Evolutionary conservation across 2,329 filamentous ascomycete species (phyloP).

Genomic region (Ceratocystis cacaofunesta): DNA sequence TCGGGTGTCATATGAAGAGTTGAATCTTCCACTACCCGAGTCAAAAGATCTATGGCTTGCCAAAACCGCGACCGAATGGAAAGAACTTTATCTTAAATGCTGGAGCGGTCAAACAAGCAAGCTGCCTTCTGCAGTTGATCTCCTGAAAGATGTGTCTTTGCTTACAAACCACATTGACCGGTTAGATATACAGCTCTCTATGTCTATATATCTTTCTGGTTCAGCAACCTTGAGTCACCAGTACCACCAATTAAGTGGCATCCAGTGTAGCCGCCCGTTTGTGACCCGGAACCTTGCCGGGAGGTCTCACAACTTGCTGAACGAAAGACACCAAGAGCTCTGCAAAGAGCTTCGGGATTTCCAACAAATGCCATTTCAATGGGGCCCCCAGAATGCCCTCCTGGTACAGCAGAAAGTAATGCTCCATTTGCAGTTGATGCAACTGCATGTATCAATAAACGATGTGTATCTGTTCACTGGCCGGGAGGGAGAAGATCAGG

Average conservation of each 20-base stretch:
- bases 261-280: constrained; percentile 34
- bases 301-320: constrained; percentile 33
- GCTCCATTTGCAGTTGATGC: constrained; percentile 44
- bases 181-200: constrained; percentile 42
- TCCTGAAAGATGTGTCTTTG: constrained; percentile 41
- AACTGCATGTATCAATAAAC: constrained; percentile 48
- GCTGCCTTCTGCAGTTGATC: constrained; percentile 38
- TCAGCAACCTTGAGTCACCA: constrained; percentile 53
- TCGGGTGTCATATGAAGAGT: constrained; percentile 52
- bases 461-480: constrained; percentile 54
- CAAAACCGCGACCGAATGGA: constrained; percentile 48
- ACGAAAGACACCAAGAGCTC: constrained; percentile 47
- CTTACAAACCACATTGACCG: constrained; percentile 34
- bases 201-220: constrained; percentile 47
- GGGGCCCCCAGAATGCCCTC: constrained; percentile 24
- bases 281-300: constrained; percentile 26
- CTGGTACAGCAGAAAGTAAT: constrained; percentile 34
- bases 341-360: constrained; percentile 40
- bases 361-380: constrained; percentile 29
- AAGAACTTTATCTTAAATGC: constrained; percentile 37
- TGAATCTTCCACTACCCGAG: constrained; percentile 50
- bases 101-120: constrained; percentile 27
- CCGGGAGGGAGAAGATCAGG: constrained; percentile 52
- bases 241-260: constrained; percentile 44
- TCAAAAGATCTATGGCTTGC: constrained; percentile 51